A percentile compares a stretch with the other conserved stretches of the same genome.
Evolutionary conservation across 1,139 yeast species (phyloP).

Genomic region (Geotrichum histeridarum): DNA sequence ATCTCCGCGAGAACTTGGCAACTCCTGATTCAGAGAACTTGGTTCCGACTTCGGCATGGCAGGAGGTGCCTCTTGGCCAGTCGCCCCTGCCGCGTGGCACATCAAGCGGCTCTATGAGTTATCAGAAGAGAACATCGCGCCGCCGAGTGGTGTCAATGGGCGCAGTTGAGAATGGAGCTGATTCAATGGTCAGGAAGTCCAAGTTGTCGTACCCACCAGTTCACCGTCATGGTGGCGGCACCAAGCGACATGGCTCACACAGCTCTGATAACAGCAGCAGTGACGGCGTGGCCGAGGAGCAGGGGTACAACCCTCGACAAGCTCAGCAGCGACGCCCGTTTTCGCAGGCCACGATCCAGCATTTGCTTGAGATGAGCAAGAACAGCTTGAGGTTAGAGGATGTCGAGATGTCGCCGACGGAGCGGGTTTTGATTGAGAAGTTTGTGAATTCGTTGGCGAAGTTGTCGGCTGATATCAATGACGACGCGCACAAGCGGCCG

Average conservation of each 20-base stretch:
- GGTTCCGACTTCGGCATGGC: too few species aligned
- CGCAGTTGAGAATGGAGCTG: too few species aligned
- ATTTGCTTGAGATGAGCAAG: constrained; percentile 28
- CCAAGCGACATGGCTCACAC: not conserved
- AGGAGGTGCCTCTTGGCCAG: too few species aligned
- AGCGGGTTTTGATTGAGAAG: constrained; percentile 74
- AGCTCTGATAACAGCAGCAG: not conserved
- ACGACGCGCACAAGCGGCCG: constrained; percentile 72
- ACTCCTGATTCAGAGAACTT: too few species aligned
- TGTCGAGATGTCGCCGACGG: constrained; percentile 68
- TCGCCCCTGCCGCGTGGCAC: too few species aligned
- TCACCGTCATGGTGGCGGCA: not conserved
- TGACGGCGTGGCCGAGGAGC: not conserved
- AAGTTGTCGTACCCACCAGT: too few species aligned
- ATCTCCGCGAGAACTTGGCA: too few species aligned
- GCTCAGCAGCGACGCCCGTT: not conserved
- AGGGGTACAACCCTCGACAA: not conserved
- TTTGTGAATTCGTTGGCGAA: constrained; percentile 79
- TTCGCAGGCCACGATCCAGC: constrained; percentile 26
- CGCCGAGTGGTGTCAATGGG: too few species aligned
- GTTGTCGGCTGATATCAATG: constrained; percentile 81
- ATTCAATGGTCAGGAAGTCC: too few species aligned
- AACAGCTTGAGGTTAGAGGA: constrained; percentile 54
- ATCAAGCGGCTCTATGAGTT: too few species aligned
- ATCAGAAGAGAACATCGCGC: too few species aligned